Base-by-base conservation (phyloP, 331 rosid species). In the Pyrus hybrid region DNA sequence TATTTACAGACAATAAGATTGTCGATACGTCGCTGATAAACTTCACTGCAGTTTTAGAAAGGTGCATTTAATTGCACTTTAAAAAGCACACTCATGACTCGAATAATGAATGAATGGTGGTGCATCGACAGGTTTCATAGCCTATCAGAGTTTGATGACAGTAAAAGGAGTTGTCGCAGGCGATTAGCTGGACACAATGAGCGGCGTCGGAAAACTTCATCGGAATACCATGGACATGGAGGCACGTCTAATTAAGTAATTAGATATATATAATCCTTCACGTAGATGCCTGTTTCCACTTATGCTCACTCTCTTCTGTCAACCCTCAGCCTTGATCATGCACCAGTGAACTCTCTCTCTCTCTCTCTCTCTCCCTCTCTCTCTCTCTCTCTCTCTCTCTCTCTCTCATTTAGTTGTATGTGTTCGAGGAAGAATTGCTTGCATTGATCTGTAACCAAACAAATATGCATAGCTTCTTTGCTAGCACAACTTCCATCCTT, bases 181-280 rank as follows among this genome's bases (percentile, higher is more conserved):
- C 93, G 99, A 33, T 83, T 94, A 84, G 99, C 96, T 5, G 99
- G 97, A 71, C 99, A 92, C 73, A 94, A 94, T n/a, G 88, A 88
- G 81, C 86, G 97, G 84, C 97, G 99, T 18, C 85, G 99, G 85
- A 94, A 90, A 67, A 85, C 51, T 82, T 72, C 91, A 22, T 37
- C 32, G 61, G 83, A 85, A 49, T 49, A 49, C 20, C n/a, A 49
- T 17, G 56, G 56, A 49, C 56, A 49, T 49, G 56, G 56, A 17
- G 56, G 56, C n/a, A 16, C 17, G 6, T 47, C 54, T 47, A 14
- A 47, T 47, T 47, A 47, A 16, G 17, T 47, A 14, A 47, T 45
- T 45, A 13, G 51, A 35, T 35, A 35, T 35, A 35, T 9, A 35
- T 35, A 35, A 35, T 35, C 43, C 8, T 35, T 35, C 12, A 35